Evolutionary conservation across 2,329 filamentous ascomycete species (phyloP).

Genomic region (Neonectria coccinea): DNA sequence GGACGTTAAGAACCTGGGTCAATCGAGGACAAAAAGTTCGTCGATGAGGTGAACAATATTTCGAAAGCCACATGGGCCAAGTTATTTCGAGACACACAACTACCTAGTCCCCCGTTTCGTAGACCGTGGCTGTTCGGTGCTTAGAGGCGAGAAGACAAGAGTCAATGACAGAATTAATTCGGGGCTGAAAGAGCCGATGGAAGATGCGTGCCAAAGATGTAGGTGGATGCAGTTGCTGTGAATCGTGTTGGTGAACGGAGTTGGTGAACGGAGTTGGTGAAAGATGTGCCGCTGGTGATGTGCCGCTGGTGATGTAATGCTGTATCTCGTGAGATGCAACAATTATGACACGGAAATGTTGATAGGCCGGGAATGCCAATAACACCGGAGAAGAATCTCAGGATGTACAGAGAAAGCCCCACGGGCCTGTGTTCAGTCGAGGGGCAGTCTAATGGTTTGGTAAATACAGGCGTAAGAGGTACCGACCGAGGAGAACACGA

Average conservation of each 20-base stretch:
- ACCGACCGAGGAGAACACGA: slow-evolving; percentile 27
- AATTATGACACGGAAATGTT: slow-evolving; percentile 13
- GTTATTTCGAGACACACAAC: slow-evolving; percentile 29
- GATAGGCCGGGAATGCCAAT: slow-evolving; percentile 14
- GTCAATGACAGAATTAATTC: slow-evolving; percentile 32
- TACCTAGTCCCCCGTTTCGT: slow-evolving; percentile 25
- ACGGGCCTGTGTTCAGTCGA: slow-evolving; percentile 20
- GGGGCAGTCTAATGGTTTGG: slow-evolving; percentile 1
- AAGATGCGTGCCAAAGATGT: not conserved
- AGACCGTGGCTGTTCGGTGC: slow-evolving; percentile 28
- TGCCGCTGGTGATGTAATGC: slow-evolving; percentile 2
- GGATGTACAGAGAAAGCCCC: slow-evolving; percentile 22
- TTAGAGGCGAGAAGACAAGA: slow-evolving; percentile 24
- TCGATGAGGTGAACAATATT: slow-evolving; percentile 10
- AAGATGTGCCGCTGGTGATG: not conserved
- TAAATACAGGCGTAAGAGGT: slow-evolving; percentile 12
- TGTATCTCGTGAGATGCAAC: slow-evolving; percentile 3
- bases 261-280: not conserved
- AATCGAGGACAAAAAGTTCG: slow-evolving; percentile 11
- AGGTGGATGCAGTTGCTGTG: not conserved
- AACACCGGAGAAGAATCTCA: slow-evolving; percentile 11
- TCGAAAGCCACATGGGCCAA: slow-evolving; percentile 31
- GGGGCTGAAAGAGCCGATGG: slow-evolving; percentile 9
- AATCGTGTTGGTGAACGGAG: not conserved
- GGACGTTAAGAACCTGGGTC: slow-evolving; percentile 11